Conservation (phyloP, 352 stramenopile species). For the Globisporangium echinulatum region DNA sequence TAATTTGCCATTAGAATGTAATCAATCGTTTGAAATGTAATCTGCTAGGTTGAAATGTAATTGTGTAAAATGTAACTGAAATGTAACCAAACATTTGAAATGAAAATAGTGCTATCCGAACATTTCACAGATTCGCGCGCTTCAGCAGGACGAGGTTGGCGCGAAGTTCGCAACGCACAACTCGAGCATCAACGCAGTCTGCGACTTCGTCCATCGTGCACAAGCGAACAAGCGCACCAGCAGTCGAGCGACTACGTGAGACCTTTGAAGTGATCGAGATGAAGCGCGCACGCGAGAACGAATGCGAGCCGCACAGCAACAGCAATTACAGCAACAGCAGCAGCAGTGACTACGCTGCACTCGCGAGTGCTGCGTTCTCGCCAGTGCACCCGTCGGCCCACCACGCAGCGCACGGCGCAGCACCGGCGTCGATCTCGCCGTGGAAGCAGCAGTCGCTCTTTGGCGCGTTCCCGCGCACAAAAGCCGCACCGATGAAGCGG, state of each 20-base stretch:
- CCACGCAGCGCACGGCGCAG: constrained; percentile 11
- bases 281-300: constrained; percentile 17
- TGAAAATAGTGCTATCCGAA: no score
- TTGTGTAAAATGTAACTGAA: no score
- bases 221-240: background rate
- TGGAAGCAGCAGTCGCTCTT: constrained; percentile 32
- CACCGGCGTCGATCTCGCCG: constrained; percentile 34
- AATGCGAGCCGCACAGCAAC: background rate
- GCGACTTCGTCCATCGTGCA: no score
- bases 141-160: no score
- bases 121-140: no score
- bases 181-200: no score
- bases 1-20: no score
- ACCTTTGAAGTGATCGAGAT: background rate
- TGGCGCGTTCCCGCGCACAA: constrained; percentile 4
- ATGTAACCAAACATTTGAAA: no score
- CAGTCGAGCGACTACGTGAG: no score
- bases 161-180: no score
- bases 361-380: constrained; percentile 4
- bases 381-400: constrained; percentile 10
- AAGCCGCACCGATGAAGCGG: constrained; percentile 36
- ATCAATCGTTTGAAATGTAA: no score
- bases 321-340: constrained; percentile 2
- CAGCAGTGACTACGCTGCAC: constrained; percentile 9
- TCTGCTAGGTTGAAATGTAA: no score